These are phyloP conservation scores for Xylaria multiplex DNA, from an alignment of 2,329 filamentous ascomycete genomes.

Conservation along the genomic window DNA sequence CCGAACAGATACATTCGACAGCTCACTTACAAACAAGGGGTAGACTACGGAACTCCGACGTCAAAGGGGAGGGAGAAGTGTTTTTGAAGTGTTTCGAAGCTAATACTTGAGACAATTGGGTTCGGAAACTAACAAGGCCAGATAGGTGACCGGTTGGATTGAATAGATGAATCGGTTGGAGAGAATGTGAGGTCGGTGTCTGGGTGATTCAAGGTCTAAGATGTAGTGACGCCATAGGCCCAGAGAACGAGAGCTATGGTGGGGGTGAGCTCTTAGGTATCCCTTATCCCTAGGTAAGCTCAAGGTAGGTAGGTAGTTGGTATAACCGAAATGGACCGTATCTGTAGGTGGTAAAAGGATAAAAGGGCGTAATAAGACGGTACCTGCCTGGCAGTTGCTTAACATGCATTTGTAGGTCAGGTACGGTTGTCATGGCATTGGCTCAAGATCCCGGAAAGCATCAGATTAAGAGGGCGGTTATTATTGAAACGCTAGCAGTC, in stretches of 20 bases:
- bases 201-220: neutral
- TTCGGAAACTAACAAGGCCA: neutral
- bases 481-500: neutral
- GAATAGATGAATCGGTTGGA: neutral
- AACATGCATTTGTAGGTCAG: neutral
- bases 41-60: too few species aligned
- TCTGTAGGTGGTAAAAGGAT: neutral
- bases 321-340: too few species aligned
- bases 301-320: too few species aligned
- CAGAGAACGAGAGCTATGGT: neutral
- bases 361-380: neutral
- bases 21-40: neutral
- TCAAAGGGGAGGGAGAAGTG: neutral
- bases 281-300: neutral
- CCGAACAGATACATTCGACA: too few species aligned
- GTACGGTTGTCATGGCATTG: constrained; percentile 7
- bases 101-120: constrained; percentile 25
- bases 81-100: constrained; percentile 5
- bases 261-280: neutral
- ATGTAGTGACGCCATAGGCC: constrained; percentile 13
- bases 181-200: neutral
- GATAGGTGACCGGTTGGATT: neutral
- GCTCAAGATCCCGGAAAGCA: neutral
- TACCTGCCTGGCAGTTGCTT: neutral
- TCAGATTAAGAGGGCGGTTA: neutral